Evolutionary conservation across 176 grass and related monocot species (phyloP), one percentile per base, ranked within the genome.

Genomic region (Aegilops longissima): DNA sequence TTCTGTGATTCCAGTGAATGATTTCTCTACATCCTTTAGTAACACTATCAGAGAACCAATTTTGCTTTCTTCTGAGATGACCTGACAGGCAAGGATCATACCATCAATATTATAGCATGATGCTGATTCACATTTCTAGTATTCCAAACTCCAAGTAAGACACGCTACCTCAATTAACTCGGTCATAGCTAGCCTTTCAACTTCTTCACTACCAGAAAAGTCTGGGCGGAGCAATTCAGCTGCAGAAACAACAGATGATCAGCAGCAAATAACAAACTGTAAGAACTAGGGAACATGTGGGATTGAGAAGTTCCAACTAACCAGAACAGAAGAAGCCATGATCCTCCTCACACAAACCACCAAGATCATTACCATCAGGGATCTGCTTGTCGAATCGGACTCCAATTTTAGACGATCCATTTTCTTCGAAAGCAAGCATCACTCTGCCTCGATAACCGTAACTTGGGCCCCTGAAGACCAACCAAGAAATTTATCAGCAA

Each of bases 241-340:
- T 97, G 86, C 35, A 9, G 59, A 84, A 71, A 78, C 62, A 33
- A 80, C 65, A 59, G 45, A 86, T n/a, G 34, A 25, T 82, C 21
- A 89, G 76, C 56, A 77, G 66, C 21, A 66, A 90, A 79, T 10
- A 83, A 87, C 52, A 70, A 84, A 40, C 40, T 58, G 18, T 11
- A 90, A 91, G 66, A 78, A 58, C 40, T 82, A 12, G 14, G 63
- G 81, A 77, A 77, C 29, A 71, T 76, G 52, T 27, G 7, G 9
- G 49, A 49, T 91, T 75, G 20, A 34, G 34, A 93, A 76, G 30
- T 69, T 81, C 84, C 66, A 90, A 49, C 84, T 89, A 82, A 99
- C 97, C 94, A 81, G 94, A 73, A 77, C 97, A 99, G 73, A 96
- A 99, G 90, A 99, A 99, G 70, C 97, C 97, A 72, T 93, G 97